Evolutionary conservation across 306 rosid species (phyloP).

Genomic region (Parietaria judaica): DNA sequence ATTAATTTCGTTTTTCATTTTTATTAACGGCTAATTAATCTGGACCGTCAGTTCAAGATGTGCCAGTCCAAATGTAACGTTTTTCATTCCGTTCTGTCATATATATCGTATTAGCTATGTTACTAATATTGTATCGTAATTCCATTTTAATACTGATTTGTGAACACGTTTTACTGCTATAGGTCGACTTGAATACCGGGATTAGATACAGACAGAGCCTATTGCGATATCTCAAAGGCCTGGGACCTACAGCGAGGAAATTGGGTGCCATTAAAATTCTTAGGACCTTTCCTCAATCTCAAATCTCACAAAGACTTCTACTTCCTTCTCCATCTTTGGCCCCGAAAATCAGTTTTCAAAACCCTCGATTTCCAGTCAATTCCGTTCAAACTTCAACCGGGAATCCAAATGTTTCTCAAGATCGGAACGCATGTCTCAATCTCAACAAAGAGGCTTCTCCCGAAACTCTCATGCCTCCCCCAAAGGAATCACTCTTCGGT

Average conservation of each 20-base stretch:
- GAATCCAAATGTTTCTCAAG: neutral
- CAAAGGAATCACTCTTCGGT: neutral
- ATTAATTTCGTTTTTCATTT: too few relatives aligned
- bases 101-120: too few relatives aligned
- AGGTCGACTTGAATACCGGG: slow-evolving; percentile 5
- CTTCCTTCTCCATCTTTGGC: slow-evolving; percentile 8
- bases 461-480: slow-evolving; percentile 1
- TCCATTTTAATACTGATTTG: neutral
- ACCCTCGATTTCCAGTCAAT: neutral
- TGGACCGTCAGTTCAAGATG: too few relatives aligned
- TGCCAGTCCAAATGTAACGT: too few relatives aligned
- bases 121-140: too few relatives aligned
- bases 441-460: slow-evolving; percentile 8
- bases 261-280: slow-evolving; percentile 14
- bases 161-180: neutral
- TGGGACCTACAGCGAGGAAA: slow-evolving; percentile 31
- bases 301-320: neutral
- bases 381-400: slow-evolving; percentile 1
- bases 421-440: neutral
- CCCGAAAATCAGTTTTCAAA: neutral
- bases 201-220: slow-evolving; percentile 23
- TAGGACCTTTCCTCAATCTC: slow-evolving; percentile 5
- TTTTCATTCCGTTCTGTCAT: too few relatives aligned
- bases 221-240: slow-evolving; percentile 13
- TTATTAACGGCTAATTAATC: too few relatives aligned